phyloP scores from a whole-genome alignment of 1,284 basidiomycete genomes.

The Boletus mariae region DNA sequence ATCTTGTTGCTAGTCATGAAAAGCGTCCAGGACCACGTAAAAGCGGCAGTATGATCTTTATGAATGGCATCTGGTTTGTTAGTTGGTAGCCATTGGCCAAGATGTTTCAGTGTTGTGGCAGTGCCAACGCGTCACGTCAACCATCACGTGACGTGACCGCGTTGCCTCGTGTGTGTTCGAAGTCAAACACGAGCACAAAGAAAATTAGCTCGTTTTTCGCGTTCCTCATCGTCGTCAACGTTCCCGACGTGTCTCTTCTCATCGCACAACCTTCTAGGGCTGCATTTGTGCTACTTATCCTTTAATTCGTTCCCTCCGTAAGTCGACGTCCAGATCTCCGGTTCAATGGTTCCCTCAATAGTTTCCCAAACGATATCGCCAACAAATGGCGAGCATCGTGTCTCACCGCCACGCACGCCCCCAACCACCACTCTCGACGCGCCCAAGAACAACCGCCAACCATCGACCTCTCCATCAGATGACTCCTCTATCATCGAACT shows the following conservation, averaged over 20 bases:
- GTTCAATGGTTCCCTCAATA: constrained; percentile 23
- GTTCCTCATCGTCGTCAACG: constrained; percentile 15
- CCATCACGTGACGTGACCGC: constrained; percentile 35
- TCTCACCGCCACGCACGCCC: constrained; percentile 32
- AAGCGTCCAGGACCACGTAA: too few species aligned
- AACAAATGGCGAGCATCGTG: constrained; percentile 29
- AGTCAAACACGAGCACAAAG: constrained; percentile 25
- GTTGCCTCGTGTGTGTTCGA: constrained; percentile 37
- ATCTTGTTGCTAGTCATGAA: too few species aligned
- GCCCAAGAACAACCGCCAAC: constrained; percentile 32
- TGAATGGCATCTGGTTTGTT: too few species aligned
- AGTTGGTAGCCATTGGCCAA: too few species aligned
- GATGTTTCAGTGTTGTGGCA: background rate
- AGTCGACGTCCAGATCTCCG: constrained; percentile 9
- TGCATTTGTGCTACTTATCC: background rate
- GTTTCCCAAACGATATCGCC: constrained; percentile 31
- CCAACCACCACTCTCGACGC: constrained; percentile 26
- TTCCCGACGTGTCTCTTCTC: constrained; percentile 18
- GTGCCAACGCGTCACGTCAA: constrained; percentile 8
- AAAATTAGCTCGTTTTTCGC: constrained; percentile 18
- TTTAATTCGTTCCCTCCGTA: constrained; percentile 5
- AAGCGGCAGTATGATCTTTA: too few species aligned
- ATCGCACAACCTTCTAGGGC: constrained; percentile 1
- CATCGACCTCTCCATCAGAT: constrained; percentile 48
- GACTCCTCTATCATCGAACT: constrained; percentile 63